Evolutionary conservation across 306 rosid species (phyloP).

Genomic region (Malus asiatica): DNA sequence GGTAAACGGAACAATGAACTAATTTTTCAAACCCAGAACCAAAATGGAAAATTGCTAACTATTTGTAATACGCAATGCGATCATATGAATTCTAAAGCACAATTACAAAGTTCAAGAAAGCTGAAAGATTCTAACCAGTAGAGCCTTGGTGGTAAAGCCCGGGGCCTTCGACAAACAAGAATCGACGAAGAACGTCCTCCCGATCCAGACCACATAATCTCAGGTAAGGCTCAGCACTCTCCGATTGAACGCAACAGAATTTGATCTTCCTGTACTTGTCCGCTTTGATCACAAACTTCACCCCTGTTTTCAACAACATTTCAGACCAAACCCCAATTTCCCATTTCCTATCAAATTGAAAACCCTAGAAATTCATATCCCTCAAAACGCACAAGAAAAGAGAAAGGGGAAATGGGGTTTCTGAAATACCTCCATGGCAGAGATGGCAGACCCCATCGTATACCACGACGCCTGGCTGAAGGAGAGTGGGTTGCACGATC

Average conservation of each 20-base stretch:
- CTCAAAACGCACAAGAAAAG: neutral
- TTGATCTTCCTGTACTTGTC: conserved; percentile 64
- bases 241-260: conserved; percentile 66
- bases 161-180: conserved; percentile 64
- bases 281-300: conserved; percentile 57
- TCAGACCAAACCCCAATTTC: neutral
- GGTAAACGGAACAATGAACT: neutral
- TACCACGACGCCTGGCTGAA: conserved; percentile 66
- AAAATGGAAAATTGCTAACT: neutral
- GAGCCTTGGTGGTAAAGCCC: conserved; percentile 50
- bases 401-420: neutral
- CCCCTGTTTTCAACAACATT: conserved; percentile 26
- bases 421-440: conserved; percentile 54
- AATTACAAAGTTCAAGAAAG: neutral
- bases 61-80: neutral
- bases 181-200: conserved; percentile 53
- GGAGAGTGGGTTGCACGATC: conserved; percentile 30
- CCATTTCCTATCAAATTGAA: neutral
- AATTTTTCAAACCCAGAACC: neutral
- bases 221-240: conserved; percentile 66
- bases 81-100: neutral
- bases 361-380: neutral
- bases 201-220: conserved; percentile 48
- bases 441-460: conserved; percentile 75
- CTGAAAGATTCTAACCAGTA: conserved; percentile 38